Evolutionary conservation across 306 rosid genomes (phyloP).

Genomic region (Lathyrus tuberosus): DNA sequence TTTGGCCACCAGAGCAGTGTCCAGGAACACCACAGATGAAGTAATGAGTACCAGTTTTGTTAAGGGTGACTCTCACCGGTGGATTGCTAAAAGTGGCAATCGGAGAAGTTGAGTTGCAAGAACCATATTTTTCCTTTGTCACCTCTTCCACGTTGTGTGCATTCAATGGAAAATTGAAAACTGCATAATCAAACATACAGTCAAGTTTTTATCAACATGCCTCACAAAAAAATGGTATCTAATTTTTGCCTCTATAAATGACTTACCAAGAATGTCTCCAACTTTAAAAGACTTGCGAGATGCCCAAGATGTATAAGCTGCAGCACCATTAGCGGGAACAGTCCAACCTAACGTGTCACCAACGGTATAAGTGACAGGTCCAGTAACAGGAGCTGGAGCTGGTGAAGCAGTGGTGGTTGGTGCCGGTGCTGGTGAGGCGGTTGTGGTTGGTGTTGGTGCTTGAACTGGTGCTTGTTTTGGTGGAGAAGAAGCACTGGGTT

Average conservation of each 20-base stretch:
- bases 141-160: conserved; percentile 63
- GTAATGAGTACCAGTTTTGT: conserved; percentile 42
- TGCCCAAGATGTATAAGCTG: conserved; percentile 39
- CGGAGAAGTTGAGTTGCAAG: conserved; percentile 49
- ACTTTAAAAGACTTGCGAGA: conserved; percentile 42
- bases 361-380: conserved; percentile 46
- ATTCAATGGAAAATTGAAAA: conserved; percentile 52
- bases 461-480: conserved; percentile 40
- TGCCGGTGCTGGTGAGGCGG: conserved; percentile 31
- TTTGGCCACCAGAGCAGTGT: conserved; percentile 46
- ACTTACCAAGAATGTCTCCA: conserved; percentile 46
- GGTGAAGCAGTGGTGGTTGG: conserved; percentile 14
- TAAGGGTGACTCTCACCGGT: conserved; percentile 40
- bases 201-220: not conserved
- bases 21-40: conserved; percentile 40
- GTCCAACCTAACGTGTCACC: conserved; percentile 41
- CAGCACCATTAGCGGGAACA: conserved; percentile 10
- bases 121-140: conserved; percentile 50
- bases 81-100: conserved; percentile 25
- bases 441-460: conserved; percentile 20
- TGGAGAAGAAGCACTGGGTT: conserved; percentile 32
- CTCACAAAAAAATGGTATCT: not conserved
- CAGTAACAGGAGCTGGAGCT: conserved; percentile 35
- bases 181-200: conserved; percentile 39
- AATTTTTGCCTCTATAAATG: not conserved